Percentiles rank a stretch among this genome's conserved stretches.
These are phyloP conservation scores for Fusarium redolens DNA, from an alignment of 2,329 filamentous ascomycete genomes.

Conservation along the genomic window DNA sequence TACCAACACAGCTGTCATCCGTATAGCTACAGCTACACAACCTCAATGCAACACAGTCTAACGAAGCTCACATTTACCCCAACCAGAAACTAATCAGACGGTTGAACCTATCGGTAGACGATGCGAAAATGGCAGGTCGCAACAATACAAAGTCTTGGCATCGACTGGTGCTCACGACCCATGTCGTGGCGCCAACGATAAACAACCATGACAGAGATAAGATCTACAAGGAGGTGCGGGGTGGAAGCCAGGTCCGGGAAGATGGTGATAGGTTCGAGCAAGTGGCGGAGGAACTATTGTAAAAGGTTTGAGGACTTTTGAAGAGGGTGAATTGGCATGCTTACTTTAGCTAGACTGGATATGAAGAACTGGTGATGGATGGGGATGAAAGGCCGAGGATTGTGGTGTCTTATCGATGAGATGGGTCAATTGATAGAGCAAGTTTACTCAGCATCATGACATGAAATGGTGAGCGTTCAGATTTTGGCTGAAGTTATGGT, in stretches of 20 bases:
- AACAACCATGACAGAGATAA: slow-evolving; percentile 18
- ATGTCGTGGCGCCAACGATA: slow-evolving; percentile 21
- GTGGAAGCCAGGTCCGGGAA: slow-evolving; percentile 11
- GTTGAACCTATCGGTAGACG: slow-evolving; percentile 25
- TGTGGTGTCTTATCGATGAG: neutral
- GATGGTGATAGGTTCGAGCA: slow-evolving; percentile 28
- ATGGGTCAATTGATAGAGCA: neutral
- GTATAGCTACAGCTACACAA: slow-evolving; percentile 10
- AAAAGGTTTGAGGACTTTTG: neutral
- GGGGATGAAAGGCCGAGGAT: neutral
- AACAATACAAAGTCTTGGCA: slow-evolving; percentile 34
- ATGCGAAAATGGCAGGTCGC: slow-evolving; percentile 41
- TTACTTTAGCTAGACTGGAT: slow-evolving; percentile 1
- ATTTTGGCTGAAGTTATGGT: neutral
- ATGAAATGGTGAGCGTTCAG: rapidly evolving
- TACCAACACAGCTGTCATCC: slow-evolving; percentile 2
- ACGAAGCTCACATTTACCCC: slow-evolving; percentile 1
- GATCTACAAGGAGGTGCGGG: slow-evolving; percentile 21
- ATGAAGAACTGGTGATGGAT: neutral
- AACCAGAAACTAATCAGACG: slow-evolving; percentile 18
- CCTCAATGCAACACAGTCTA: neutral
- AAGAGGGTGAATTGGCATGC: neutral
- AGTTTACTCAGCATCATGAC: neutral
- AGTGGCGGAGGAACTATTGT: slow-evolving; percentile 40
- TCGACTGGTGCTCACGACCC: slow-evolving; percentile 18